Evolutionary conservation across 208 protist genomes (phyloP), one percentile per base, ranked within the genome.

Genomic region (Herpetomonas tarakana): DNA sequence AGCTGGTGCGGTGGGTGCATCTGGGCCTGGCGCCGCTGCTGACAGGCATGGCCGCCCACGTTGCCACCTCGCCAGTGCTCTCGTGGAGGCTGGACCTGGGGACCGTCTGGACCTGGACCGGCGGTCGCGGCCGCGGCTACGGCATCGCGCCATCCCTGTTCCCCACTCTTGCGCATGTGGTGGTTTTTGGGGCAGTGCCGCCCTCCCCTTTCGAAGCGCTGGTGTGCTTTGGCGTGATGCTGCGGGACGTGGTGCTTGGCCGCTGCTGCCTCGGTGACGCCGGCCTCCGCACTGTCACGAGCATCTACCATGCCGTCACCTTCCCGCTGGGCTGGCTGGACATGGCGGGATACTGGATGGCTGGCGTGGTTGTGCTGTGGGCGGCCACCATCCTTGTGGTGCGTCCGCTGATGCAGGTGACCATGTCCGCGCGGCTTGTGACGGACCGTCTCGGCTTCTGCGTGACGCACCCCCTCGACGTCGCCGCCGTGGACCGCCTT

Each of bases 401-500:
- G 18, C 46, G 24, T 22, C 46, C 46, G 7, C 9, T 52, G 21
- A 52, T 52, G 46, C 9, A 18, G 6, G 21, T 27, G 46, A 18
- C 46, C 11, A 6, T 52, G 12, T 7, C 46, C 19, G 21, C 7
- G 7, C n/a, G 46, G 24, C 19, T 52, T 27, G 46, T 52, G 46
- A 9, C 18, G 46, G 46, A 52, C 19, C 18, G 46, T 9, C 46
- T 52, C 7, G 46, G 46, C 18, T 52, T 52, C n/a, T 19, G 18
- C 46, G n/a, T 52, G 46, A 19, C 18, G 46, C 46, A 52, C 46
- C 46, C 46, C 4, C 46, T 52, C 22, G 46, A 52, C n/a, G 24
- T 52, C 11, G 46, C 46, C 22, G 18, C 46, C 22, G 46, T 52
- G 21, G 24, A 52, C n/a, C 18, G 46, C 11, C 46, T 27, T 9